Percentiles rank a stretch among this genome's conserved stretches.
phyloP scores from a whole-genome alignment of 2,329 filamentous ascomycete species.

The Xylariaceae sp. region DNA sequence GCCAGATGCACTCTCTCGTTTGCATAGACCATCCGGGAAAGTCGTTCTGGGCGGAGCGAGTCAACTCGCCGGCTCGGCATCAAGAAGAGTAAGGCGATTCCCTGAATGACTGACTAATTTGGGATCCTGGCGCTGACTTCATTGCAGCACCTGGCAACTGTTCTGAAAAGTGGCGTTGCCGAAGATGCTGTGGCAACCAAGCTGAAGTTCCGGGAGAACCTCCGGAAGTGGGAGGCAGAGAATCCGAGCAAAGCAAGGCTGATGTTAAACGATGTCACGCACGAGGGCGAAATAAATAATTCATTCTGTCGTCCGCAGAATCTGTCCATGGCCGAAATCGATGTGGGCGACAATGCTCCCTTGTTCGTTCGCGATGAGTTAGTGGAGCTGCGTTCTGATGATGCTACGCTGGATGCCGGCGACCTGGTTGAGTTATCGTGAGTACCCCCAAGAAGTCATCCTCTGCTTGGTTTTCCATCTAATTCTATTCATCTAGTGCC shows the following conservation, averaged over 20 bases:
- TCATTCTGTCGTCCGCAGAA: slow-evolving; percentile 34
- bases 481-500: slow-evolving; percentile 24
- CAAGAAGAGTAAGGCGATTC: slow-evolving; percentile 23
- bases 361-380: slow-evolving; percentile 36
- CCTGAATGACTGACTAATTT: background rate
- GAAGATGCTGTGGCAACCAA: slow-evolving; percentile 1
- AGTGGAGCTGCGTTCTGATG: slow-evolving; percentile 33
- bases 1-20: slow-evolving; percentile 9
- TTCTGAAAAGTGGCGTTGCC: slow-evolving; percentile 11
- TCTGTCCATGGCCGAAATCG: slow-evolving; percentile 28
- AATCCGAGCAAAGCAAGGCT: slow-evolving; percentile 28
- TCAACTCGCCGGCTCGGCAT: slow-evolving; percentile 7
- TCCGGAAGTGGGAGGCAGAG: slow-evolving; percentile 39
- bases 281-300: slow-evolving; percentile 31
- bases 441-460: background rate
- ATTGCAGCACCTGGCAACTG: slow-evolving; percentile 27
- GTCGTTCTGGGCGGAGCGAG: slow-evolving; percentile 8
- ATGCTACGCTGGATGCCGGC: slow-evolving; percentile 36
- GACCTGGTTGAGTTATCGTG: slow-evolving; percentile 49
- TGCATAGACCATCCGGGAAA: slow-evolving; percentile 11
- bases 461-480: slow-evolving; percentile 4
- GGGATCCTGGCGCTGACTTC: slow-evolving; percentile 10
- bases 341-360: slow-evolving; percentile 24
- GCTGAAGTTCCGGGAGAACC: slow-evolving; percentile 36
- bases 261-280: slow-evolving; percentile 30